Conservation (phyloP, 2,329 filamentous ascomycete species). For the Dactylonectria macrodidyma region DNA sequence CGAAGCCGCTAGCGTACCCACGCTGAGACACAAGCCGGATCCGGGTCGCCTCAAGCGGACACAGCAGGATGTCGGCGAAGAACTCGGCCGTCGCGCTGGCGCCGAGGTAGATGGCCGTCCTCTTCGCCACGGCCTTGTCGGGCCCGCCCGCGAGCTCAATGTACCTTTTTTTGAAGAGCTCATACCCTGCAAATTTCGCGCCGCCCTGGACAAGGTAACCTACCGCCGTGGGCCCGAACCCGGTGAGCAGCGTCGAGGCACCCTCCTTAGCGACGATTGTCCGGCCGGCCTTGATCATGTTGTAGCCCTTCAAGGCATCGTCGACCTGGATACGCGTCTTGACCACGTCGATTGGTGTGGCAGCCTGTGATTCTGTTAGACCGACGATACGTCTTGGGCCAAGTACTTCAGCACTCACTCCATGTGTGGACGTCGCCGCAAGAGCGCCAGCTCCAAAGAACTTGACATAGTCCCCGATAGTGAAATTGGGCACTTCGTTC, state of each 20-base stretch:
- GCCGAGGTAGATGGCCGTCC: constrained; percentile 78
- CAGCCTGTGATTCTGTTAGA: constrained; percentile 56
- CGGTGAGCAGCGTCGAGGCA: constrained; percentile 83
- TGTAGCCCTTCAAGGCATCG: constrained; percentile 86
- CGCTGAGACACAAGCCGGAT: constrained; percentile 86
- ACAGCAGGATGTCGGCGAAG: constrained; percentile 85
- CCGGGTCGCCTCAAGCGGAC: constrained; percentile 88
- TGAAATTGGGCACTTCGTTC: constrained; percentile 58
- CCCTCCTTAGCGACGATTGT: constrained; percentile 86
- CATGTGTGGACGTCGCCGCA: constrained; percentile 67
- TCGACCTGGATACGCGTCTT: constrained; percentile 95
- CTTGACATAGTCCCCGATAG: constrained; percentile 62
- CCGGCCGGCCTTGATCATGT: constrained; percentile 84
- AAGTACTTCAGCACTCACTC: constrained; percentile 53
- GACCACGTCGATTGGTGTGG: constrained; percentile 76
- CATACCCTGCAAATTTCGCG: constrained; percentile 93
- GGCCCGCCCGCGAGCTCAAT: constrained; percentile 77
- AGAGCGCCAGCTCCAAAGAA: constrained; percentile 69
- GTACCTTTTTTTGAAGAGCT: constrained; percentile 93
- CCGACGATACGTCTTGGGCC: neutral
- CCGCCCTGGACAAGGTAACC: constrained; percentile 93
- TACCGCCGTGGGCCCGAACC: constrained; percentile 87
- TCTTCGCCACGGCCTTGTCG: constrained; percentile 59
- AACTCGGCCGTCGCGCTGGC: constrained; percentile 79
- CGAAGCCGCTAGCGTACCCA: constrained; percentile 80